Evolutionary conservation across 768 basidiomycete genomes (phyloP).

Genomic region (Russula sp.): DNA sequence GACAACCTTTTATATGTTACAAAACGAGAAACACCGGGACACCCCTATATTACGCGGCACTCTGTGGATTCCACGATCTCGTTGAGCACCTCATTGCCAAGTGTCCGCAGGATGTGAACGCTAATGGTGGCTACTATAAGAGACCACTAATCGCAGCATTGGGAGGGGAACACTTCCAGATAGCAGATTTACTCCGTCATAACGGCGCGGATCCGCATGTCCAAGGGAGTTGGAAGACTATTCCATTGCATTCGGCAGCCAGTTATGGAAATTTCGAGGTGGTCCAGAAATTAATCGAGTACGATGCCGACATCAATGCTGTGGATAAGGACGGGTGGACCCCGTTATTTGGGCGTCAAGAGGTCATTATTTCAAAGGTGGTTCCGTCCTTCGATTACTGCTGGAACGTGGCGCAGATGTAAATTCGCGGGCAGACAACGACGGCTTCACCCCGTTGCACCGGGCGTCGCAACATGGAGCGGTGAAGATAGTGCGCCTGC

Average conservation of each 20-base stretch:
- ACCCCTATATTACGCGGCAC: neutral
- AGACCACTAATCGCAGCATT: neutral
- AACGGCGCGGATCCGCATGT: neutral
- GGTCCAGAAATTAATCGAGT: neutral
- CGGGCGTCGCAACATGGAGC: fast-evolving
- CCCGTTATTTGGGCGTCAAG: neutral
- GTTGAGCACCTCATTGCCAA: neutral
- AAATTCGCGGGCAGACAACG: neutral
- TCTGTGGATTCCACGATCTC: neutral
- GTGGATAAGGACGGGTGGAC: fast-evolving
- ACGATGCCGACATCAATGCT: neutral
- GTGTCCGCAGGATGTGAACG: neutral
- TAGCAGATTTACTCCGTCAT: neutral
- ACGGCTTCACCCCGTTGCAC: neutral
- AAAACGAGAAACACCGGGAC: fast-evolving
- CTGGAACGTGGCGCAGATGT: neutral
- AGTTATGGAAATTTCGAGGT: neutral
- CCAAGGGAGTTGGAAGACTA: fast-evolving
- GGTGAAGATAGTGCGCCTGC: neutral
- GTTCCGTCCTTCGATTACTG: neutral
- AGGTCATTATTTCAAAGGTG: neutral
- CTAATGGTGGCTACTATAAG: neutral
- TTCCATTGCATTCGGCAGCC: neutral
- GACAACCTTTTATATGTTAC: too few species aligned
- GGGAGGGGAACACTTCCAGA: neutral